These are phyloP conservation scores for Pseudomonodictys pantanalensis DNA, from an alignment of 495 filamentous ascomycete genomes.

Conservation along the genomic window DNA sequence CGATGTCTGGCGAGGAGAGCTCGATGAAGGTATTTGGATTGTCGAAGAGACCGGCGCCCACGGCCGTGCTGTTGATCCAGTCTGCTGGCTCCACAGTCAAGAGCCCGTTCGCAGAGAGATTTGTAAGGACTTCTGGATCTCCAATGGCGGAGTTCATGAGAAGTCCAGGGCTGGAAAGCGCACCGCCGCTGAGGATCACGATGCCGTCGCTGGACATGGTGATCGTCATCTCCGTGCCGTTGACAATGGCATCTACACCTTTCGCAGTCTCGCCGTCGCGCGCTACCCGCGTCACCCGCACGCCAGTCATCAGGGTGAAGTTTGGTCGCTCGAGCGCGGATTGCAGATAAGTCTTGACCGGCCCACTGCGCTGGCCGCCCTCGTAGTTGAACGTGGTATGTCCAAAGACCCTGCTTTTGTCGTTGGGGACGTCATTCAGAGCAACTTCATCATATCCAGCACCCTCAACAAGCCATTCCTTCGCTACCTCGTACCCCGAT, in stretches of 20 bases:
- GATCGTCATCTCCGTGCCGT: too few relatives aligned
- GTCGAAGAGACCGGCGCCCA: constrained; percentile 45
- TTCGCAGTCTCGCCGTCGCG: too few relatives aligned
- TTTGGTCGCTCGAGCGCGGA: not conserved
- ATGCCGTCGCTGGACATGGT: too few relatives aligned
- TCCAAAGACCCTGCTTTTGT: constrained; percentile 2
- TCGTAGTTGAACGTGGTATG: not conserved
- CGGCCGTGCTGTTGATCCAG: constrained; percentile 43
- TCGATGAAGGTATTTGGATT: constrained; percentile 50
- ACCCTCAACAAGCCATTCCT: not conserved
- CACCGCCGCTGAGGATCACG: too few relatives aligned
- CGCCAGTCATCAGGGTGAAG: constrained; percentile 1
- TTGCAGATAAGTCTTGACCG: not conserved
- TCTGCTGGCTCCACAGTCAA: constrained; percentile 23
- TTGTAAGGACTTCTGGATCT: constrained; percentile 33
- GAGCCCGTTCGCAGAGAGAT: constrained; percentile 32
- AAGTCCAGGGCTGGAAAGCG: too few relatives aligned
- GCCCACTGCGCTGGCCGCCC: not conserved
- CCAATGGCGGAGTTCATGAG: too few relatives aligned
- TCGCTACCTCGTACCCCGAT: constrained; percentile 1
- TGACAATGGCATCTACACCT: too few relatives aligned
- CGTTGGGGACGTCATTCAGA: not conserved
- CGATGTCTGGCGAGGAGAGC: constrained; percentile 35
- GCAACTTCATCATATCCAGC: not conserved
- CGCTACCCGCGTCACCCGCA: not conserved